Base-by-base conservation (phyloP, 2,329 filamentous ascomycete genomes). In the Ophiostoma quercus region DNA sequence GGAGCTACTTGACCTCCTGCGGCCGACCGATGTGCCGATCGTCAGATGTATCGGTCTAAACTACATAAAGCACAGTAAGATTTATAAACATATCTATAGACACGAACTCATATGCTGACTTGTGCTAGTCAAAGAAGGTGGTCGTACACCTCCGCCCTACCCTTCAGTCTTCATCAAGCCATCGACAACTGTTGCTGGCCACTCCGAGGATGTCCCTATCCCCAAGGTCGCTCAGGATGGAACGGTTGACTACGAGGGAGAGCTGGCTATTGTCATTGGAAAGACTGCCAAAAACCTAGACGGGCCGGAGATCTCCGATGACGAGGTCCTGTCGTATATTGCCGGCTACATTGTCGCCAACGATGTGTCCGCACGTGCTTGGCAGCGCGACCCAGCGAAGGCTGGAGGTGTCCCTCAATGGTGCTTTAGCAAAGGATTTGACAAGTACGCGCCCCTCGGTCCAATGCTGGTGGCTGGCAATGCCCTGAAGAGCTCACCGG, bases 1-100 rank as follows among this genome's bases (percentile, higher is more conserved):
- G 25, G 79, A 77, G 68, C 75, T 88, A 0, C 79, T 88, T 0
- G 83, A 84, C 0, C 86, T 85, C 0, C 75, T 88, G 41, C 79
- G 81, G 0, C 77, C 76, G 11, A 76, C 77, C 2, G 84, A 87
- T 67, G 83, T 88, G 0, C 83, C 85, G 0, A 85, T 87, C 62
- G 74, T 89, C 3, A 77, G 85, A 25, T 88, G 86, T 73, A 82
- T 88, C 14, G 87, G 86, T 0, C 74, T 88, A 37, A 88, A 89
- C 74, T 88, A 88, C 73, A 81, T 82, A 54, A 87, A 84, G 68
- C 86, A 88, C 73, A 85, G 16, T 63, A 63, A 19, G 60, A 16
- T 32, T 16, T 7, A 57, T 12, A 14, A 25, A 12, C 39, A 41
- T 2, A 12, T 11, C 3, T 37, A 22, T 1, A 9, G 16, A 8